These are phyloP conservation scores for Skeletonema costatum DNA, from an alignment of 108 stramenopile species.

Conservation along the genomic window DNA sequence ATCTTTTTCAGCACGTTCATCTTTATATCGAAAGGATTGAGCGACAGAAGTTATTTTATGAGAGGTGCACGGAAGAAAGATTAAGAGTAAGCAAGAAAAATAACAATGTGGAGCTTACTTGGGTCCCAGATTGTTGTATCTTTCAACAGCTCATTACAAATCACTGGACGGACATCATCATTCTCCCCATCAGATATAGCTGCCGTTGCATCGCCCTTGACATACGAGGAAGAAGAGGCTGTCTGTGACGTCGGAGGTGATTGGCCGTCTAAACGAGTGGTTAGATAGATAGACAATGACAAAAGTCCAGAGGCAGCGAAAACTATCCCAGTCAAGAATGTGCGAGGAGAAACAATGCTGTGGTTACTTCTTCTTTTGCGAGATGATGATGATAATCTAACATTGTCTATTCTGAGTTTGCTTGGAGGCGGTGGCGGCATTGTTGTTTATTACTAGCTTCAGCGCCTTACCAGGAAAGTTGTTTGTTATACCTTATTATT, in stretches of 20 bases:
- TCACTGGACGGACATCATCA: not conserved
- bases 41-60: not conserved
- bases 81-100: not conserved
- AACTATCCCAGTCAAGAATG: not conserved
- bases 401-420: not conserved
- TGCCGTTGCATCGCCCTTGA: too few species aligned
- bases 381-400: not conserved
- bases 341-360: not conserved
- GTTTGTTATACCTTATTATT: too few species aligned
- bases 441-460: not conserved
- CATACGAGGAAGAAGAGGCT: not conserved
- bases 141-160: slow-evolving; percentile 1
- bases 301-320: not conserved
- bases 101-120: not conserved
- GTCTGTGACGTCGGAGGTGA: not conserved
- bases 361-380: not conserved
- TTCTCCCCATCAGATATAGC: not conserved
- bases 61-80: not conserved
- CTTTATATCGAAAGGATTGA: not conserved
- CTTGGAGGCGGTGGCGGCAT: not conserved
- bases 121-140: slow-evolving; percentile 9
- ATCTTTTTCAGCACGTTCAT: not conserved
- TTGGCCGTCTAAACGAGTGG: not conserved
- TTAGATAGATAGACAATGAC: not conserved
- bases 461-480: too few species aligned